Percentiles rank a stretch among this genome's conserved stretches.
Evolutionary conservation across 129 eudicot species (phyloP).

Genomic region (Tagetes erecta): DNA sequence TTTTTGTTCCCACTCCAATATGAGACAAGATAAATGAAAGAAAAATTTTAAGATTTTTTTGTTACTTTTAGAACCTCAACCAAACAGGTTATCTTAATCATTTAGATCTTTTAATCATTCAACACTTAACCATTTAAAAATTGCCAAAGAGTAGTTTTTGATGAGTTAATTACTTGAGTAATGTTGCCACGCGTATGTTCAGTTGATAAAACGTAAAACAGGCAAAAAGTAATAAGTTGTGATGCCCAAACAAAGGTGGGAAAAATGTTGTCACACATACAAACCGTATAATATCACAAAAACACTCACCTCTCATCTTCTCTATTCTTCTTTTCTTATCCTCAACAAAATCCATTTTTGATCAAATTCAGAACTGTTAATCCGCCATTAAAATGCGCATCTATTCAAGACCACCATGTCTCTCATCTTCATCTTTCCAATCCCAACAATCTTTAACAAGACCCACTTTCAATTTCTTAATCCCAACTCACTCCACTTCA

Average conservation of each 20-base stretch:
- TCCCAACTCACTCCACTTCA: conserved; percentile 30
- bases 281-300: conserved; percentile 32
- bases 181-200: not conserved
- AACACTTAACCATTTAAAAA: too few species aligned
- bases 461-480: conserved; percentile 42
- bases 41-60: too few species aligned
- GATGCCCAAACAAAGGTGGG: conserved; percentile 2
- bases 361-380: not conserved
- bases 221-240: conserved; percentile 11
- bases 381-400: conserved; percentile 34
- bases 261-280: conserved; percentile 26
- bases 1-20: too few species aligned
- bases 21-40: too few species aligned
- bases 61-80: too few species aligned
- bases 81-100: too few species aligned
- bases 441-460: conserved; percentile 19
- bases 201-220: not conserved
- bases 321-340: conserved; percentile 36
- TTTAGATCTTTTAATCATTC: too few species aligned
- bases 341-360: not conserved
- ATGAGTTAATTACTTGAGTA: too few species aligned
- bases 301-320: conserved; percentile 15
- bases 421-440: conserved; percentile 38
- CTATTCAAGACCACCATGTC: conserved; percentile 49
- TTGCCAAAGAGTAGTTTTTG: too few species aligned